Evolutionary conservation across 768 basidiomycete genomes (phyloP).

Genomic region (Boletus rufocinnamomeus): DNA sequence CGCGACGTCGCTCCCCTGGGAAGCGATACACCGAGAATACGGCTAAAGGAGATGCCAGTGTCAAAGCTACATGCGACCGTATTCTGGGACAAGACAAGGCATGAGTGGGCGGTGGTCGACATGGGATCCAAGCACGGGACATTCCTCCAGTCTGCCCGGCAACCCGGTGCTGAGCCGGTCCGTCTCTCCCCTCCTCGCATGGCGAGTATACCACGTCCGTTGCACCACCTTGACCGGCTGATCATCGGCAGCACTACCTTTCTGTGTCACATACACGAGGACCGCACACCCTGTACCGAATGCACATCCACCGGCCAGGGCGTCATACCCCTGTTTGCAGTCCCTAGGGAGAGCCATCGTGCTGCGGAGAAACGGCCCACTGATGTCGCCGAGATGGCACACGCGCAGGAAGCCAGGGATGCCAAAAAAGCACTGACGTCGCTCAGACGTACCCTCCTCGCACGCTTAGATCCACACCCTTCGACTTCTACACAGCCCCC

Average conservation of each 20-base stretch:
- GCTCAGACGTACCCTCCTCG: constrained; percentile 65
- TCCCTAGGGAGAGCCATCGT: constrained; percentile 18
- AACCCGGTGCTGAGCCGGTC: constrained; percentile 32
- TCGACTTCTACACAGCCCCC: constrained; percentile 17
- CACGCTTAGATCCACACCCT: constrained; percentile 40
- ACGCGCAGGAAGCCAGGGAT: constrained; percentile 39
- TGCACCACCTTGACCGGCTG: constrained; percentile 66
- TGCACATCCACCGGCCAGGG: constrained; percentile 55
- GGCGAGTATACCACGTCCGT: constrained; percentile 65
- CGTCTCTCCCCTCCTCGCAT: constrained; percentile 65
- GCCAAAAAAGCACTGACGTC: constrained; percentile 65
- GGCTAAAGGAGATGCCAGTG: constrained; percentile 82
- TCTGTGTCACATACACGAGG: constrained; percentile 65
- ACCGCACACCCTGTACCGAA: constrained; percentile 58
- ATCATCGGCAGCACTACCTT: constrained; percentile 74
- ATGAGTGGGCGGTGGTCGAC: constrained; percentile 75
- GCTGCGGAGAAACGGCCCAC: constrained; percentile 26
- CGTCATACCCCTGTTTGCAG: constrained; percentile 58
- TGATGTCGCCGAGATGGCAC: constrained; percentile 13
- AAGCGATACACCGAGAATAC: constrained; percentile 58
- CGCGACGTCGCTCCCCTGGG: constrained; percentile 60
- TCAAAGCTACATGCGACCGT: constrained; percentile 78
- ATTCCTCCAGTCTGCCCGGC: constrained; percentile 45
- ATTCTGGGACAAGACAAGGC: constrained; percentile 63
- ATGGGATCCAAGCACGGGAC: constrained; percentile 89